phyloP scores from a whole-genome alignment of 176 grass and related monocot genomes.

The Carex cristatella region DNA sequence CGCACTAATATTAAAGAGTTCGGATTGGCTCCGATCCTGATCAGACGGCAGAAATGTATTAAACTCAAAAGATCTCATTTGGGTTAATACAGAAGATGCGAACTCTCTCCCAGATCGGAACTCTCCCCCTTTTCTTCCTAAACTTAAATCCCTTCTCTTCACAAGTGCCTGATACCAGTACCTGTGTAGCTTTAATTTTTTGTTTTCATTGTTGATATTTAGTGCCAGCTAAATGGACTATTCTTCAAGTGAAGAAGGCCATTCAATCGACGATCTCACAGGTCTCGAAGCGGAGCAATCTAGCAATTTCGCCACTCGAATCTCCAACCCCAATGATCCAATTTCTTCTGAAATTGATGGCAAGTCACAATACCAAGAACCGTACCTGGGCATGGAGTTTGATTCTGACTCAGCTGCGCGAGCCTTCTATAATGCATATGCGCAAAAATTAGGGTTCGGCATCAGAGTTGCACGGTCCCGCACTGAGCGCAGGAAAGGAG shows the following conservation, averaged over 20 bases:
- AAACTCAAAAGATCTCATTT: too few species aligned
- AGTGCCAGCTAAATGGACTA: constrained; percentile 51
- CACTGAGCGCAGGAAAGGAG: constrained; percentile 65
- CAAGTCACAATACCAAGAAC: constrained; percentile 37
- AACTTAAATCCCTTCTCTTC: too few species aligned
- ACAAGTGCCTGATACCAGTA: background rate
- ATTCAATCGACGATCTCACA: constrained; percentile 52
- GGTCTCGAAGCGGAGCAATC: constrained; percentile 41
- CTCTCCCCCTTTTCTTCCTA: too few species aligned
- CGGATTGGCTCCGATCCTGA: too few species aligned
- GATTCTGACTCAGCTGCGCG: constrained; percentile 61
- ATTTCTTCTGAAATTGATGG: constrained; percentile 23
- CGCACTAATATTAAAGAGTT: too few species aligned
- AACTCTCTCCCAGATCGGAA: too few species aligned
- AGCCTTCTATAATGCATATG: constrained; percentile 68
- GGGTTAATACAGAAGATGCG: too few species aligned
- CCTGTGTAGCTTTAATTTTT: background rate
- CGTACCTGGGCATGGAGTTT: constrained; percentile 74
- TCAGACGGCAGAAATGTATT: too few species aligned
- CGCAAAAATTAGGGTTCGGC: constrained; percentile 57
- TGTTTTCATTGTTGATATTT: background rate
- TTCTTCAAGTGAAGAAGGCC: constrained; percentile 71
- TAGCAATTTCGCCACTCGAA: constrained; percentile 12
- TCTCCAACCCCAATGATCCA: constrained; percentile 21
- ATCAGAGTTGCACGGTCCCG: constrained; percentile 88